A percentile compares a stretch with the other conserved stretches of the same genome.
phyloP scores from a whole-genome alignment of 306 rosid genomes.

The Quercus berberidifolia region DNA sequence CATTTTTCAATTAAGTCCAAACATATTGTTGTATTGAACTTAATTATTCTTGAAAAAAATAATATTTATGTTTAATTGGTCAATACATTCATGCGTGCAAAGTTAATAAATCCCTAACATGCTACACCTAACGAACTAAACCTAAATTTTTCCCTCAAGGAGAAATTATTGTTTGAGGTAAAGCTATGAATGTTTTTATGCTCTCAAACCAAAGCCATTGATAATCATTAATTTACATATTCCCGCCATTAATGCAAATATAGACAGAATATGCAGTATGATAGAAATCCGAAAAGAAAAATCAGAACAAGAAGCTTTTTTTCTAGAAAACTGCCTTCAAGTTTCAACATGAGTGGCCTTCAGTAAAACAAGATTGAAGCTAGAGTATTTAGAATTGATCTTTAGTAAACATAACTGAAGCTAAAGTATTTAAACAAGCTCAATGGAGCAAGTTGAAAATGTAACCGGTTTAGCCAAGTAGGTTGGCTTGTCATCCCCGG shows the following conservation, averaged over 20 bases:
- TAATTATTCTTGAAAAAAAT: no score
- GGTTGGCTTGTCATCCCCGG: conserved; percentile 45
- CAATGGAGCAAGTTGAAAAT: background rate
- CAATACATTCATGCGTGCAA: no score
- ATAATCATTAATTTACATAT: background rate
- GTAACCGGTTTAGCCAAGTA: conserved; percentile 35
- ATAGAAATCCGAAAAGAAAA: background rate
- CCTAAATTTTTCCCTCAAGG: no score
- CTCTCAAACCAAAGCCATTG: no score
- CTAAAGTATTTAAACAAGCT: background rate
- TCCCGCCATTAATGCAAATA: background rate
- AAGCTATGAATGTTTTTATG: no score
- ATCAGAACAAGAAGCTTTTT: background rate
- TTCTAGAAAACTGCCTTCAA: background rate
- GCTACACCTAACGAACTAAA: no score
- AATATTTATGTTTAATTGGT: no score
- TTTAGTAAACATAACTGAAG: background rate
- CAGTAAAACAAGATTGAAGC: background rate
- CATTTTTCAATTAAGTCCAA: no score
- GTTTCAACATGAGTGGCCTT: background rate
- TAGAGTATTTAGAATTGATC: background rate
- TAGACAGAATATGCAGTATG: background rate
- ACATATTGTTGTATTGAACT: no score
- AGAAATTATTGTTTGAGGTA: no score
- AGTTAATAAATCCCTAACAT: no score